A percentile compares a stretch with the other conserved stretches of the same genome.
These are phyloP conservation scores for Sequoiadendron giganteum DNA, from an alignment of 75 land plant species.

Conservation along the genomic window DNA sequence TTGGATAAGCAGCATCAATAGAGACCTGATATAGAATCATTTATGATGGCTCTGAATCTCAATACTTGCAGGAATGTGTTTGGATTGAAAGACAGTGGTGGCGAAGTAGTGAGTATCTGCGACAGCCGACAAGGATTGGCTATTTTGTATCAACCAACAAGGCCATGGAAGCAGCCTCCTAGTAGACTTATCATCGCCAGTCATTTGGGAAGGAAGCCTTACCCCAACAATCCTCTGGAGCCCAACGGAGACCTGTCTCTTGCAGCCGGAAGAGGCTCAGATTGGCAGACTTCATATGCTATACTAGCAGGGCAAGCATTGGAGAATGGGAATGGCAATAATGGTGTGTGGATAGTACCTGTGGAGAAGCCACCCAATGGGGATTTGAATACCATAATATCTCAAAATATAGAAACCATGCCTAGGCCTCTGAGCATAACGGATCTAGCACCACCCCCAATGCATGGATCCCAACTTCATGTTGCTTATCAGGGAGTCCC, in stretches of 20 bases:
- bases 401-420: conserved; percentile 9
- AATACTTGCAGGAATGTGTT: too few species aligned
- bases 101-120: too few species aligned
- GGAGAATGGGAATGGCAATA: background rate
- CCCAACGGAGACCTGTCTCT: background rate
- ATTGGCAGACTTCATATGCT: conserved; percentile 40
- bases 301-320: conserved; percentile 13
- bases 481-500: conserved; percentile 75
- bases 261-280: conserved; percentile 4
- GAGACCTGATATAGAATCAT: too few species aligned
- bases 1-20: too few species aligned
- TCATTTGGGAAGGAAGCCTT: background rate
- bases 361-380: background rate
- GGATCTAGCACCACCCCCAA: conserved; percentile 56
- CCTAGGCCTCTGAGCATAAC: background rate
- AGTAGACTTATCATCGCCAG: background rate
- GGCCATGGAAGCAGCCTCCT: background rate
- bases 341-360: conserved; percentile 1
- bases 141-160: background rate
- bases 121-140: background rate
- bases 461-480: conserved; percentile 63
- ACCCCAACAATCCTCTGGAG: background rate
- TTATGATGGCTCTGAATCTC: too few species aligned
- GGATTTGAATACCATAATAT: background rate
- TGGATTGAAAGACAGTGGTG: too few species aligned